Evolutionary conservation across 2,329 filamentous ascomycete genomes (phyloP).

Genomic region (Plectosphaerella cucumerina): DNA sequence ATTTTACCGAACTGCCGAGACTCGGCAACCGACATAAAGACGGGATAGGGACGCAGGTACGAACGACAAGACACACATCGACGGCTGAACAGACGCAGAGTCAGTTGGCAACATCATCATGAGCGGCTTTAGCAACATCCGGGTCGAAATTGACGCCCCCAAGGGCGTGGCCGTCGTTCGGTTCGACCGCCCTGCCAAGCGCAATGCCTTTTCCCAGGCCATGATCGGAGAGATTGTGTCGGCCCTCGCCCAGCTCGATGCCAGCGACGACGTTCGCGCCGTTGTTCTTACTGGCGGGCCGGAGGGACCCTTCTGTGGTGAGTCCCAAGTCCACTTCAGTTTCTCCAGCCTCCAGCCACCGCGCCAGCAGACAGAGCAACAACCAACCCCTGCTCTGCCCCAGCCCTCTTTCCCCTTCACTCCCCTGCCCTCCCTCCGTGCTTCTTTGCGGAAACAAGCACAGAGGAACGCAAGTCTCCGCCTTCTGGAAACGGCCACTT

Average conservation of each 20-base stretch:
- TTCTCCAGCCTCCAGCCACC: no score
- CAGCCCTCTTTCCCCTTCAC: constrained; percentile 1
- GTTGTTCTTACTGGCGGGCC: constrained; percentile 31
- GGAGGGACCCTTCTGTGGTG: constrained; percentile 30
- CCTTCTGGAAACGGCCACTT: no score
- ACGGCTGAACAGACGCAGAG: no score
- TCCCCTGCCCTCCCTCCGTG: constrained; percentile 9
- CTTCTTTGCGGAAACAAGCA: constrained; percentile 5
- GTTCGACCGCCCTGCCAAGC: constrained; percentile 45
- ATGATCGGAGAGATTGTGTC: constrained; percentile 42
- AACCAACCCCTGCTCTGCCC: background rate
- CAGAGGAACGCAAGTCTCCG: no score
- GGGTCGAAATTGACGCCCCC: constrained; percentile 5
- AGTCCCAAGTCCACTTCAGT: no score
- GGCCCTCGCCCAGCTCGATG: constrained; percentile 10
- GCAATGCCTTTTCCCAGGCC: constrained; percentile 52
- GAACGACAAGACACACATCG: no score
- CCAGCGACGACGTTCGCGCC: constrained; percentile 21
- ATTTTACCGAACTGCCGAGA: no score
- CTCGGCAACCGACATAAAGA: no score
- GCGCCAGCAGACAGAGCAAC: no score
- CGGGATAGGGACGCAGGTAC: no score
- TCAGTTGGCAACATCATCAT: constrained; percentile 2
- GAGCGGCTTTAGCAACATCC: constrained; percentile 9
- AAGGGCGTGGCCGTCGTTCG: constrained; percentile 10